Conservation (phyloP, 1,284 basidiomycete genomes). For the Apiotrichum porosum region DNA sequence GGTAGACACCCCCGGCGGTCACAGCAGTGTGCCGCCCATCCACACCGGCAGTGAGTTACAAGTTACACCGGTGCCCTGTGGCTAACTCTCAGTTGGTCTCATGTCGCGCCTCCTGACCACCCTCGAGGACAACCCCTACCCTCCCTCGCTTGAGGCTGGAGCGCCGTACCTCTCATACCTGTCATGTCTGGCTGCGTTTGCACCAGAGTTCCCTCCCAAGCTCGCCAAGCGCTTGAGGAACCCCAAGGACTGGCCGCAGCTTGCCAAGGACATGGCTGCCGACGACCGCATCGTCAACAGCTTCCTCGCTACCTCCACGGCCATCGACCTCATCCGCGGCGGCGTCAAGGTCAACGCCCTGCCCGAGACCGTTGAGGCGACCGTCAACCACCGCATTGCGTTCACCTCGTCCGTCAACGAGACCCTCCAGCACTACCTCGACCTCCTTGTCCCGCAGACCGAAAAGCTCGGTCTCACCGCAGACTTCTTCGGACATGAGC, state of each 20-base stretch:
- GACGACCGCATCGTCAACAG: constrained; percentile 34
- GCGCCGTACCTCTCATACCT: constrained; percentile 51
- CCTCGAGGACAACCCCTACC: constrained; percentile 45
- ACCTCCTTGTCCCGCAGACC: constrained; percentile 46
- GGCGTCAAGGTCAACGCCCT: constrained; percentile 50
- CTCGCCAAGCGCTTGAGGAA: constrained; percentile 38
- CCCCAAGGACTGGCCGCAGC: constrained; percentile 46
- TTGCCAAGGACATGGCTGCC: constrained; percentile 44
- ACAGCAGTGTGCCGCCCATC: constrained; percentile 45
- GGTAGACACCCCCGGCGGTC: constrained; percentile 47
- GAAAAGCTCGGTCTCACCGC: constrained; percentile 45
- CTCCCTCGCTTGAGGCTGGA: constrained; percentile 36
- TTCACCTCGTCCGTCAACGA: constrained; percentile 49
- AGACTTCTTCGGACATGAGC: constrained; percentile 28
- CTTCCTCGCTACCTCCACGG: constrained; percentile 46
- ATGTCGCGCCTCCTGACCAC: constrained; percentile 41
- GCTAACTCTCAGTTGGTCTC: constrained; percentile 38
- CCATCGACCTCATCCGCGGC: constrained; percentile 45
- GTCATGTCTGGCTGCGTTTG: constrained; percentile 51
- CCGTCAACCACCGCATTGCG: constrained; percentile 52
- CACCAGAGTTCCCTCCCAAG: constrained; percentile 42
- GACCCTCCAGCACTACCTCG: constrained; percentile 45
- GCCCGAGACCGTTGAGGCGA: constrained; percentile 44
- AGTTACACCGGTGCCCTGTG: no score
- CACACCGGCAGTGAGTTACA: constrained; percentile 46